A percentile compares a stretch with the other conserved stretches of the same genome.
Conservation (phyloP, 2,329 filamentous ascomycete genomes). For the Diaporthe amygdali region DNA sequence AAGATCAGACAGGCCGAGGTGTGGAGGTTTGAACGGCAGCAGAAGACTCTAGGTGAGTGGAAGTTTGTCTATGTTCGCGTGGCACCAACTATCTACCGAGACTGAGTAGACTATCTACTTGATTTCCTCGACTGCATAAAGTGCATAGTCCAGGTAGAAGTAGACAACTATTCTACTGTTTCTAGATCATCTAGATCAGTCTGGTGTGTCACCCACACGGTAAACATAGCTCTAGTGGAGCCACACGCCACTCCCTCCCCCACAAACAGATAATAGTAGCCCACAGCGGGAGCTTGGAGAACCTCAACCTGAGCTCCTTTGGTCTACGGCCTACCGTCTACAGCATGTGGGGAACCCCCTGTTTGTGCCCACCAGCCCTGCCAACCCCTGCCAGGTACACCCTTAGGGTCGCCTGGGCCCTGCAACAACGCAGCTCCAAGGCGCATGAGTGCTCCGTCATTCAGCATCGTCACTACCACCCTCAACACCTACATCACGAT, state of each 20-base stretch:
- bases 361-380: too few relatives aligned
- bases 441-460: not conserved
- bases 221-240: not conserved
- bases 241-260: not conserved
- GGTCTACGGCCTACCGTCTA: not conserved
- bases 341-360: not conserved
- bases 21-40: conserved; percentile 14
- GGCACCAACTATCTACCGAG: too few relatives aligned
- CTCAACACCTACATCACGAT: not conserved
- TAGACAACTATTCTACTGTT: too few relatives aligned
- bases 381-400: too few relatives aligned
- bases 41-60: not conserved
- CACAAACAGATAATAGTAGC: too few relatives aligned
- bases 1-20: conserved; percentile 18
- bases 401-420: too few relatives aligned
- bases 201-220: not conserved
- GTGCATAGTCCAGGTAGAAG: too few relatives aligned
- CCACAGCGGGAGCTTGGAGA: conserved; percentile 3
- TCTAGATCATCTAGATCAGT: too few relatives aligned
- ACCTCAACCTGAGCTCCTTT: not conserved
- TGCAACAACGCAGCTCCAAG: not conserved
- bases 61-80: too few relatives aligned
- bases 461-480: not conserved
- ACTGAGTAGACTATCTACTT: too few relatives aligned
- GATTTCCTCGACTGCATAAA: too few relatives aligned